A percentile compares a stretch with the other conserved stretches of the same genome.
Evolutionary conservation across 2,329 filamentous ascomycete species (phyloP).

Genomic region (Aspergillus nomiae): DNA sequence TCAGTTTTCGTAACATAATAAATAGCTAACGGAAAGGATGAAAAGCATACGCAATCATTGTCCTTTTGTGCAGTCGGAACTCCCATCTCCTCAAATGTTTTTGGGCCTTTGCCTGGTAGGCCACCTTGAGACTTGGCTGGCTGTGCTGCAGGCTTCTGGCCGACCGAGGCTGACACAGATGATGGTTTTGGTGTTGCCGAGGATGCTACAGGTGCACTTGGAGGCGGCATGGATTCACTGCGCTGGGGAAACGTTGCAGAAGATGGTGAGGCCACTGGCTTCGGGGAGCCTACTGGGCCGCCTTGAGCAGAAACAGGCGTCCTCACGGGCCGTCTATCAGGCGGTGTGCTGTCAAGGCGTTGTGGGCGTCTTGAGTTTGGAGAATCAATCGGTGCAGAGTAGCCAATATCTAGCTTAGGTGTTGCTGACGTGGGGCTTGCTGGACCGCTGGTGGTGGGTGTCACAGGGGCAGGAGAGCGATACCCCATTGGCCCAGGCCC

Average conservation of each 20-base stretch:
- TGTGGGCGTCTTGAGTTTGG: slow-evolving; percentile 35
- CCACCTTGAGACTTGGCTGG: slow-evolving; percentile 34
- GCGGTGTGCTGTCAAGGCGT: slow-evolving; percentile 28
- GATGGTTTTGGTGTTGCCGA: slow-evolving; percentile 41
- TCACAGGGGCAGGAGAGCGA: slow-evolving; percentile 36
- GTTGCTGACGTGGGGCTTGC: slow-evolving; percentile 33
- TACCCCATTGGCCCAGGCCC: slow-evolving; percentile 37
- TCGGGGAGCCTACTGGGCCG: slow-evolving; percentile 27
- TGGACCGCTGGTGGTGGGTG: slow-evolving; percentile 32
- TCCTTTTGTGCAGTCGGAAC: slow-evolving; percentile 82
- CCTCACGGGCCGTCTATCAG: slow-evolving; percentile 34
- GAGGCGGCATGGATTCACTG: slow-evolving; percentile 31
- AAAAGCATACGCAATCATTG: slow-evolving; percentile 77
- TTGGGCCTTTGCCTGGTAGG: slow-evolving; percentile 72
- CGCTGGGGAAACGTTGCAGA: slow-evolving; percentile 38
- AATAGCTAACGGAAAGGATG: neutral
- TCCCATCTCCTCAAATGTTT: slow-evolving; percentile 98
- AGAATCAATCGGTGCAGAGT: slow-evolving; percentile 48
- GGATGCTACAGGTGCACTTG: slow-evolving; percentile 43
- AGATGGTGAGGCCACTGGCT: slow-evolving; percentile 31
- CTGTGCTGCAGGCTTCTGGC: slow-evolving; percentile 36
- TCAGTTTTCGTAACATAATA: slow-evolving; percentile 13
- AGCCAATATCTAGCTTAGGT: slow-evolving; percentile 49
- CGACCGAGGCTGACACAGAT: slow-evolving; percentile 31
- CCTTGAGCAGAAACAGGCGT: slow-evolving; percentile 31